Evolutionary conservation across 306 rosid species (phyloP), one percentile per base, ranked within the genome.

Genomic region (Spatholobus suberectus): DNA sequence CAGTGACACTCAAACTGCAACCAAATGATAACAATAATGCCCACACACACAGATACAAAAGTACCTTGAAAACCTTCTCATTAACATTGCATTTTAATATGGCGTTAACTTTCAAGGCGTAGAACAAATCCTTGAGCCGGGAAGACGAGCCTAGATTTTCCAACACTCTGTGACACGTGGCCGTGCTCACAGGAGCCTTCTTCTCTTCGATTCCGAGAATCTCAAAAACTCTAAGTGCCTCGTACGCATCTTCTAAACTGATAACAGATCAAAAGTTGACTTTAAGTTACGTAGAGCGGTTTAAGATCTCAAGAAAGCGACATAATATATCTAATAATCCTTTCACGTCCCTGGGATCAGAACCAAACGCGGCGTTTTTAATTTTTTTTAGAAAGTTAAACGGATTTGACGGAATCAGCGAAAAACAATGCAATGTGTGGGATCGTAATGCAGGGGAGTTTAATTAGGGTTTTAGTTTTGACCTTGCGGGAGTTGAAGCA

Each of bases 231-330:
- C 93, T 88, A 6, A 94, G 73, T 15, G 95, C 95, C 86, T 92
- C 97, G 58, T 90, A 91, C 20, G 97, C 86, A 80, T 91, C 93
- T 87, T 96, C 94, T 43, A 94, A 83, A 88, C 99, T 96, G 97
- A 62, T 46, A 69, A 81, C 61, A 83, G 4, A 55, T 5, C 13
- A 78, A 8, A 84, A 34, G 9, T 77, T 3, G 59, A 27, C 35
- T 83, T 77, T 68, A 76, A 24, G 46, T 58, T 27, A 20, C 66
- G 20, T 4, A 54, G 27, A 43, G 32, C 23, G 32, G 54, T 23
- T 70, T 17, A 65, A 46, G 43, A 54, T 21, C 18, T 78, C 40
- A 58, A 47, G 8, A 59, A 61, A 84, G 71, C 2, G 2, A 26
- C 5, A 54, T 11, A 73, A 73, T n/a, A n/a, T n/a, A 49, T 17